Conservation (phyloP, 768 basidiomycete species). For the Panaeolus cyanescens region DNA sequence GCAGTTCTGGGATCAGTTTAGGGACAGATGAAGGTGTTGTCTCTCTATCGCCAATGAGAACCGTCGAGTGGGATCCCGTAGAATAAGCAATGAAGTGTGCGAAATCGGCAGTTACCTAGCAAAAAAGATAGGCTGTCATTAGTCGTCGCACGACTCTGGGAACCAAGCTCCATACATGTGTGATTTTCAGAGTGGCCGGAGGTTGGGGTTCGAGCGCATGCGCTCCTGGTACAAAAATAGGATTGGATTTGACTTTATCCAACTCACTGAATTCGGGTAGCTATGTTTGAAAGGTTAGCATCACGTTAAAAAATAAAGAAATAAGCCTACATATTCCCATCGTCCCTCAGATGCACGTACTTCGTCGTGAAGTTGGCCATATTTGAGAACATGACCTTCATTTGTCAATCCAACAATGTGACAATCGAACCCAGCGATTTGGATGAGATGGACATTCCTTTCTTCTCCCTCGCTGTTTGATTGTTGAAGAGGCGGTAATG, state of each 20-base stretch:
- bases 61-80: constrained; percentile 66
- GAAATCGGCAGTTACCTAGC: constrained; percentile 86
- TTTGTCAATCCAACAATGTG: constrained; percentile 81
- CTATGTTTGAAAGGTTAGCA: constrained; percentile 35
- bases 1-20: constrained; percentile 70
- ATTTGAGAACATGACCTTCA: constrained; percentile 74
- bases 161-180: constrained; percentile 60
- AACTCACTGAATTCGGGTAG: constrained; percentile 75
- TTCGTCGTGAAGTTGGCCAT: constrained; percentile 47
- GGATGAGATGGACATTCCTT: constrained; percentile 52
- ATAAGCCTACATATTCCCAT: constrained; percentile 72
- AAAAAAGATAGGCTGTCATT: background rate
- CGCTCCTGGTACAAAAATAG: constrained; percentile 39
- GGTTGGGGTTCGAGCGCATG: constrained; percentile 28
- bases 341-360: constrained; percentile 33
- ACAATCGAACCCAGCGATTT: constrained; percentile 79
- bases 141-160: background rate
- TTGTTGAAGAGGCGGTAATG: constrained; percentile 50
- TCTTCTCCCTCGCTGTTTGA: constrained; percentile 25
- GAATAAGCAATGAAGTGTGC: constrained; percentile 82
- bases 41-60: constrained; percentile 67
- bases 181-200: constrained; percentile 60
- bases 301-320: constrained; percentile 1
- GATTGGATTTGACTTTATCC: constrained; percentile 45
- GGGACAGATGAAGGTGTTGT: constrained; percentile 48